A percentile compares a stretch with the other conserved stretches of the same genome.
Conservation (phyloP, 352 stramenopile genomes). For the Globisporangium parvum region DNA sequence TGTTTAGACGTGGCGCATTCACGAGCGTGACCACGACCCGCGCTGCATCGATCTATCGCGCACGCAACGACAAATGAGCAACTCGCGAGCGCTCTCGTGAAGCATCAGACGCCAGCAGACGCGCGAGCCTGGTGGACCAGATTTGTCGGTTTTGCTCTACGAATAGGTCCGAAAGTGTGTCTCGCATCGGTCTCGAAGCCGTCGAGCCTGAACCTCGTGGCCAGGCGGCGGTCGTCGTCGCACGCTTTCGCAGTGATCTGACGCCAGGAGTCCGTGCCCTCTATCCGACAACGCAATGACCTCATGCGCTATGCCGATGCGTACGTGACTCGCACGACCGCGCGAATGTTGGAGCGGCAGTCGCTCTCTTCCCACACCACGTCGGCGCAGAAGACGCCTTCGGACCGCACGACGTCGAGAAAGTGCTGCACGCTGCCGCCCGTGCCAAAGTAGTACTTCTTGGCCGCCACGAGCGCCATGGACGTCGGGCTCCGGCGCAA, state of each 20-base stretch:
- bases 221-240: too few relatives aligned
- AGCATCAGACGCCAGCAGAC: too few relatives aligned
- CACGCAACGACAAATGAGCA: neutral
- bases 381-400: constrained; percentile 43
- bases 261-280: too few relatives aligned
- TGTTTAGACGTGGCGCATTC: neutral
- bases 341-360: constrained; percentile 71
- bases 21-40: neutral
- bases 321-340: constrained; percentile 65
- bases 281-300: too few relatives aligned
- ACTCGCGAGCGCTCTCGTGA: neutral
- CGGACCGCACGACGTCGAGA: constrained; percentile 38
- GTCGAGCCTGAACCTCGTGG: neutral
- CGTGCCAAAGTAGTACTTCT: constrained; percentile 87
- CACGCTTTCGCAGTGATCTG: too few relatives aligned
- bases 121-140: too few relatives aligned
- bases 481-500: constrained; percentile 33
- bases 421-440: constrained; percentile 87
- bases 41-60: neutral
- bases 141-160: too few relatives aligned
- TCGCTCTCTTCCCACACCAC: constrained; percentile 71
- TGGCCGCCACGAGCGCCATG: constrained; percentile 66
- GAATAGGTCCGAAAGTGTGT: too few relatives aligned
- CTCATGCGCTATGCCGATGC: neutral
- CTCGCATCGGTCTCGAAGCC: too few relatives aligned